phyloP scores from a whole-genome alignment of 805 yeast species.

The Myxozyma udenii region DNA sequence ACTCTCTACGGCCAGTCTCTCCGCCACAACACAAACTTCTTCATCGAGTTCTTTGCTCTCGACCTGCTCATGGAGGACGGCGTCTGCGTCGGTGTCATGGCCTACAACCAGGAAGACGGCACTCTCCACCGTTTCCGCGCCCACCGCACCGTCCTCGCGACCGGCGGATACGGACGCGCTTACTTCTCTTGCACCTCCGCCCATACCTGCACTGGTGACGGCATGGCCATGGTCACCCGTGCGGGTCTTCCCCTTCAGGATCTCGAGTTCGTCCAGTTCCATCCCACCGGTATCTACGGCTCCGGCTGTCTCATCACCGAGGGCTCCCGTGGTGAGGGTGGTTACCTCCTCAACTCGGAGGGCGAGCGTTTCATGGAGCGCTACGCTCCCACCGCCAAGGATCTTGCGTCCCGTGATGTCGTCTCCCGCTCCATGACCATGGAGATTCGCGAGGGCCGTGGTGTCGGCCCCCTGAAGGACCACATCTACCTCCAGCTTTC shows the following conservation, averaged over 20 bases:
- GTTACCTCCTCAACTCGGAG: slow-evolving; percentile 89
- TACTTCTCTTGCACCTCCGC: slow-evolving; percentile 99
- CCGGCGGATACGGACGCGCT: slow-evolving; percentile 98
- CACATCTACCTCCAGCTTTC: slow-evolving; percentile 93
- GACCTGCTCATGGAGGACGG: slow-evolving; percentile 94
- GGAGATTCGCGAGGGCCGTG: slow-evolving; percentile 98
- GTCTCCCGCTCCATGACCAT: slow-evolving; percentile 97
- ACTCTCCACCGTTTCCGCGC: slow-evolving; percentile 97
- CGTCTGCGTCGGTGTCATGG: slow-evolving; percentile 93
- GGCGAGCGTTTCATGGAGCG: slow-evolving; percentile 99
- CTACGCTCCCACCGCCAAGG: slow-evolving; percentile 98
- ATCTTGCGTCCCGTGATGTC: slow-evolving; percentile 96
- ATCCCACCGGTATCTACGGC: slow-evolving; percentile 98
- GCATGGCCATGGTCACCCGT: slow-evolving; percentile 95
- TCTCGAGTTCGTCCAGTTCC: slow-evolving; percentile 97
- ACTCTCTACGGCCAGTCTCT: slow-evolving; percentile 94
- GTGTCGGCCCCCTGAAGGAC: slow-evolving; percentile 95
- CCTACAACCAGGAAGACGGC: slow-evolving; percentile 98
- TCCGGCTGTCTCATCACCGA: slow-evolving; percentile 98
- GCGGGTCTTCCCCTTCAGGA: slow-evolving; percentile 98
- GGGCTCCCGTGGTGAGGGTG: slow-evolving; percentile 99
- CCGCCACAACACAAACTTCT: slow-evolving; percentile 95
- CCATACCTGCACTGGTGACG: slow-evolving; percentile 99
- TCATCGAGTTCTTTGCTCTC: slow-evolving; percentile 94
- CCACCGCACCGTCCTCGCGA: slow-evolving; percentile 92